Conservation (phyloP, 2,329 filamentous ascomycete species). For the Beauveria bassiana region DNA sequence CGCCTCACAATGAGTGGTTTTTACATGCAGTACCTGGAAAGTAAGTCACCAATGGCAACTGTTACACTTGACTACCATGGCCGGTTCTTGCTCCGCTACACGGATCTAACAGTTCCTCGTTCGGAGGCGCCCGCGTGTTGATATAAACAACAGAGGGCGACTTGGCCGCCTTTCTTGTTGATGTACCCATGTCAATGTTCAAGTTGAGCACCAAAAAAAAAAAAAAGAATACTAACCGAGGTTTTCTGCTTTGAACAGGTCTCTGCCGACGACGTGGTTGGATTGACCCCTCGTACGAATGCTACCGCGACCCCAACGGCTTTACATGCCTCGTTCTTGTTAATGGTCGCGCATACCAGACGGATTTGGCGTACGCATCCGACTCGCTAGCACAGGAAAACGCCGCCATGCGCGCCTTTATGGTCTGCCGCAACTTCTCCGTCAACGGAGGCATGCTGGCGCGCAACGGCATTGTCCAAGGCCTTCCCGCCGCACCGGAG, state of each 20-base stretch:
- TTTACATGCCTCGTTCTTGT: slow-evolving; percentile 88
- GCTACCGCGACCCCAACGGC: slow-evolving; percentile 64
- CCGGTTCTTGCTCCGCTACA: background rate
- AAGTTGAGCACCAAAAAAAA: background rate
- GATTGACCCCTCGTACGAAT: slow-evolving; percentile 84
- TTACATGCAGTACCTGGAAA: slow-evolving; percentile 67
- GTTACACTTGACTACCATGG: slow-evolving; percentile 50
- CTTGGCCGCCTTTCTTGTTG: no score
- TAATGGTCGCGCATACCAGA: slow-evolving; percentile 94
- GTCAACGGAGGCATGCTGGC: slow-evolving; percentile 89
- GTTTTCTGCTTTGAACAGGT: slow-evolving; percentile 43
- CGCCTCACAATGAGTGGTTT: slow-evolving; percentile 50
- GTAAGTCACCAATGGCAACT: slow-evolving; percentile 45
- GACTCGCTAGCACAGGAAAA: slow-evolving; percentile 83
- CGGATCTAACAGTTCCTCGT: background rate
- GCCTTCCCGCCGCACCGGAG: slow-evolving; percentile 49
- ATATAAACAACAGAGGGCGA: background rate
- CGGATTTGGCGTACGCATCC: slow-evolving; percentile 75
- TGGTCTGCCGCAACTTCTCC: slow-evolving; percentile 96
- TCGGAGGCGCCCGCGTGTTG: background rate
- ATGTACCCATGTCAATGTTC: background rate
- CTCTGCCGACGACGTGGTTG: slow-evolving; percentile 92
- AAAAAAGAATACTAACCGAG: background rate
- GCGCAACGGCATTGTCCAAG: slow-evolving; percentile 61
- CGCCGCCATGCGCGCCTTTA: slow-evolving; percentile 90